Evolutionary conservation across 1,139 yeast species (phyloP).

Genomic region (Sugiyamaella xylanicola): DNA sequence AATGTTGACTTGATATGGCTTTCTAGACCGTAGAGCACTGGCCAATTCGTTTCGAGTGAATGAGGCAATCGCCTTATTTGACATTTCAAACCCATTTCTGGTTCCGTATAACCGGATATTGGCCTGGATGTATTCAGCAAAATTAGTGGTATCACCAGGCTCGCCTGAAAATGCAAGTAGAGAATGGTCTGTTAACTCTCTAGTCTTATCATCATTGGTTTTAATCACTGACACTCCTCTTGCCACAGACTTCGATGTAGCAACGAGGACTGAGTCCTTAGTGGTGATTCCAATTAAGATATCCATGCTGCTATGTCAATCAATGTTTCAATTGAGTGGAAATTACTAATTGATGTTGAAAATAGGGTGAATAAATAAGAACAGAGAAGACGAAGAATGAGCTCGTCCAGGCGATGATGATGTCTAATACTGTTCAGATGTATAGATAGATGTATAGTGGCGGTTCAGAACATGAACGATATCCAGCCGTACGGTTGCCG

Average conservation of each 20-base stretch:
- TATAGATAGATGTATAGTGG: no score
- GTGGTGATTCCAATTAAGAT: slow-evolving; percentile 84
- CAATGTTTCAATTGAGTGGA: neutral
- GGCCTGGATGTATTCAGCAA: slow-evolving; percentile 92
- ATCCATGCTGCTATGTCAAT: slow-evolving; percentile 60
- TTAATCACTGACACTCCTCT: slow-evolving; percentile 91
- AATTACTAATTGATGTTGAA: neutral
- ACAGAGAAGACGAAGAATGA: no score
- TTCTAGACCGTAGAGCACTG: slow-evolving; percentile 79
- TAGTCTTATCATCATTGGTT: slow-evolving; percentile 84
- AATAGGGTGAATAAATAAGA: neutral
- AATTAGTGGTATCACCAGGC: slow-evolving; percentile 94
- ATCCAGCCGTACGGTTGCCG: no score
- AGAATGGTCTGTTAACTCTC: slow-evolving; percentile 71
- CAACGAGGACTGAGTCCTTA: slow-evolving; percentile 76
- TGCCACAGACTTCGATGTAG: slow-evolving; percentile 91
- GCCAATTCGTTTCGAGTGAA: slow-evolving; percentile 90
- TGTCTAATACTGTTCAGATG: no score
- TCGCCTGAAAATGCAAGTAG: slow-evolving; percentile 93
- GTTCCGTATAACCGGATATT: slow-evolving; percentile 85
- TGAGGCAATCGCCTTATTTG: slow-evolving; percentile 73
- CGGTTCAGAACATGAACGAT: no score
- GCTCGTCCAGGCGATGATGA: no score
- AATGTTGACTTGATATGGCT: slow-evolving; percentile 92
- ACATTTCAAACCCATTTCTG: slow-evolving; percentile 79